Evolutionary conservation across 768 basidiomycete species (phyloP), one percentile per base, ranked within the genome.

Genomic region (Phanerochaete carnosa): DNA sequence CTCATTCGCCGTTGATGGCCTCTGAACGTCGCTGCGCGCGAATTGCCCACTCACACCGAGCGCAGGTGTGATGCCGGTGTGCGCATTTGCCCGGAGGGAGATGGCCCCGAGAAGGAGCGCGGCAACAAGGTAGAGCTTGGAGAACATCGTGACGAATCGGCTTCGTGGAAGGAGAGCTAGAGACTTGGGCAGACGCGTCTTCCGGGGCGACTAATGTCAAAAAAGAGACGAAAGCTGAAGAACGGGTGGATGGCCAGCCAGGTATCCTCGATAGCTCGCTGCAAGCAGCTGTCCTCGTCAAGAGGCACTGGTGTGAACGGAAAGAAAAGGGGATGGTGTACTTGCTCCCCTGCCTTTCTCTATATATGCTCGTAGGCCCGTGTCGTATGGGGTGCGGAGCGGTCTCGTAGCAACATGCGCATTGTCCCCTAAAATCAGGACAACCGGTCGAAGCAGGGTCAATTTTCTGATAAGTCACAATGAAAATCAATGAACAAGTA

Each of bases 31-130:
- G 35, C 29, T 60, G 26, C 74, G 68, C 11, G 29, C 55, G 9
- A 62, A 59, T 26, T 52, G 64, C 13, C 72, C 74, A 1, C 51
- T 61, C 35, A 73, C 70, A 19, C 72, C 74, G 23, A 83, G 76
- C 11, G 73, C 75, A 47, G 81, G 82, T 9, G 74, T 50, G 35
- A 84, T 69, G 2, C 65, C 70, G 11, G 80, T 78, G 59, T 82
- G 81, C 0, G 75, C 81, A 55, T 68, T 65, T 5, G 67, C 77
- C 55, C 77, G 76, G 26, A 75, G 69, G 25, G 74, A 64, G 26
- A 77, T 64, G 39, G 19, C 39, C 19, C 71, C 70, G 30, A 80
- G 65, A 55, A 74, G 61, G 60, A 78, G 64, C 33, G 68, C 60
- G 37, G 70, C 62, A 43, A 72, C 64, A 45, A 73, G 65, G 63